Conservation (phyloP, 2,329 filamentous ascomycete genomes). For the Aspergillus cejpii region DNA sequence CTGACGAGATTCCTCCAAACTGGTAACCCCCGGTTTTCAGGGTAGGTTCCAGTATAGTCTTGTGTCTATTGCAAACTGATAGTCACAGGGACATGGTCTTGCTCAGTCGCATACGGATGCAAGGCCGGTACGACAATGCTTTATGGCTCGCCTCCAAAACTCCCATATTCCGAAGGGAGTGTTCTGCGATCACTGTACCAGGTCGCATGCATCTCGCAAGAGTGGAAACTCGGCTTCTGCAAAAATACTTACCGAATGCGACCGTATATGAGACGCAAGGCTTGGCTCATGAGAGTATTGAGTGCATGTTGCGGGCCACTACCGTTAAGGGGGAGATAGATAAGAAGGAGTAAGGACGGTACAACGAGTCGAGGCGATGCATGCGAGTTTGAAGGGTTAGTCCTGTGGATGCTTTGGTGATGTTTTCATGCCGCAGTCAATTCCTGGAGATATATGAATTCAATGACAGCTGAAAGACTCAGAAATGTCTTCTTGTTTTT, state of each 20-base stretch:
- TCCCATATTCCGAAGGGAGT: conserved; percentile 5
- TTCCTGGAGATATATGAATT: no score
- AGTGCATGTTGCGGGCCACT: conserved; percentile 3
- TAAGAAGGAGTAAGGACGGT: conserved; percentile 1
- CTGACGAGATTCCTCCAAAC: conserved; percentile 35
- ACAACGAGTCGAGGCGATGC: not conserved
- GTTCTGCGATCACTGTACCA: conserved; percentile 13
- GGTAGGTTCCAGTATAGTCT: conserved; percentile 6
- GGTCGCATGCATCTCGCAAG: conserved; percentile 2
- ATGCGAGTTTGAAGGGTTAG: conserved; percentile 9
- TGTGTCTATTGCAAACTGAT: no score
- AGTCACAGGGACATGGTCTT: conserved; percentile 7
- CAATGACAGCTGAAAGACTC: no score
- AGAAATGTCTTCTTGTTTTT: no score
- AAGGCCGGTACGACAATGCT: conserved; percentile 4
- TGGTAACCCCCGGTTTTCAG: conserved; percentile 11
- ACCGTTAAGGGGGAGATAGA: not conserved
- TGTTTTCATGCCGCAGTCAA: no score
- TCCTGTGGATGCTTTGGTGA: conserved; percentile 15
- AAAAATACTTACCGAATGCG: conserved; percentile 5
- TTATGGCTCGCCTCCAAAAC: conserved; percentile 8
- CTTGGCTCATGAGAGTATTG: conserved; percentile 1
- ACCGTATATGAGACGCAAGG: conserved; percentile 2
- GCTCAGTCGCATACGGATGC: conserved; percentile 6
- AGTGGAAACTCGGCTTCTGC: conserved; percentile 3